A percentile compares a stretch with the other conserved stretches of the same genome.
Conservation (phyloP, 2,329 filamentous ascomycete species). For the Talaromyces sp. region DNA sequence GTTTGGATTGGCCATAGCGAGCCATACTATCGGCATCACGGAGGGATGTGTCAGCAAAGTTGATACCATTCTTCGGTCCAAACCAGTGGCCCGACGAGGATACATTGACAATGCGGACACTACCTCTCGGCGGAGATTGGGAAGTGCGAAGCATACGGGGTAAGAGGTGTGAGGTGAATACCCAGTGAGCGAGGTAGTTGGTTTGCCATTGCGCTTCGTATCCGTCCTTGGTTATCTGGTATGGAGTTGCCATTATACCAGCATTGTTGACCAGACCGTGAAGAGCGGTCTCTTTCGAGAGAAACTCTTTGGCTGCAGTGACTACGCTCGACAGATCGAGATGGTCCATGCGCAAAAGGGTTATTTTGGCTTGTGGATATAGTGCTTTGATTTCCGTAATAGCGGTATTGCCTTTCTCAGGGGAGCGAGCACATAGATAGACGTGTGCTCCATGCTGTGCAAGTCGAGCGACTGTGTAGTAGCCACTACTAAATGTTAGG, state of each 20-base stretch:
- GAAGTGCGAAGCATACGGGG: conserved; percentile 23
- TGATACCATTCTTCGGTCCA: conserved; percentile 22
- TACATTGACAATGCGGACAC: conserved; percentile 26
- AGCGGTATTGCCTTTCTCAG: conserved; percentile 31
- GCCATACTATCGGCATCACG: conserved; percentile 33
- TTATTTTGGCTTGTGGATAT: conserved; percentile 40
- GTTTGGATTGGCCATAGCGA: conserved; percentile 50
- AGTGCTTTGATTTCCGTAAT: conserved; percentile 31
- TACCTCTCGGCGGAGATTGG: neutral
- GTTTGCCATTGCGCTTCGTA: conserved; percentile 27
- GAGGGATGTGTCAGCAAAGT: conserved; percentile 23
- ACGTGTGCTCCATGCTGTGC: conserved; percentile 42
- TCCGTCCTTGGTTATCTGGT: conserved; percentile 22
- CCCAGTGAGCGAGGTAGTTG: conserved; percentile 24
- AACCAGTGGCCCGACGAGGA: conserved; percentile 22
- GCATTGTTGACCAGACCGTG: conserved; percentile 25
- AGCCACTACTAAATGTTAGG: conserved; percentile 26
- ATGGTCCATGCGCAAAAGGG: conserved; percentile 52
- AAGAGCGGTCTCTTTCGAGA: conserved; percentile 18
- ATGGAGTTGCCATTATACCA: conserved; percentile 22
- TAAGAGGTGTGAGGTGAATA: conserved; percentile 22
- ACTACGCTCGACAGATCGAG: conserved; percentile 23
- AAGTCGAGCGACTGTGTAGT: conserved; percentile 38
- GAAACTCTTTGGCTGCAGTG: conserved; percentile 18
- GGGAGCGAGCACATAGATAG: conserved; percentile 39